phyloP scores from a whole-genome alignment of 2,329 filamentous ascomycete genomes.

The Cordyceps javanica region DNA sequence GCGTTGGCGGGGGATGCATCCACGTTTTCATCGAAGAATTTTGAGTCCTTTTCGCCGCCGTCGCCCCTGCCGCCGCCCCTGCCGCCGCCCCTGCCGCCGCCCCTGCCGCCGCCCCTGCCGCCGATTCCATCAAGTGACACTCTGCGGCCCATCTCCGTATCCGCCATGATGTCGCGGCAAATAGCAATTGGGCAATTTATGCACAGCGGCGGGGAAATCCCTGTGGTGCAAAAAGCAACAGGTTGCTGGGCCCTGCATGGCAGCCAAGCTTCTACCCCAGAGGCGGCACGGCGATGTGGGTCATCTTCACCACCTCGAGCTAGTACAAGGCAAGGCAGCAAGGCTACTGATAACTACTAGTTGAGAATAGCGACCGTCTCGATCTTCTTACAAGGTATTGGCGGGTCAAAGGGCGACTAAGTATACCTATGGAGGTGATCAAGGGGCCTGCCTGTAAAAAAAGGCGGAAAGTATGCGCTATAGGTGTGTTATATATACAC shows the following conservation, averaged over 20 bases:
- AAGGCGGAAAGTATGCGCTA: too few relatives aligned
- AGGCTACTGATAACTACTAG: background rate
- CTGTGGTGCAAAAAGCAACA: background rate
- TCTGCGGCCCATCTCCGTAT: background rate
- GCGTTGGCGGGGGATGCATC: background rate
- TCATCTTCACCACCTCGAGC: background rate
- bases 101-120: too few relatives aligned
- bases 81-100: too few relatives aligned
- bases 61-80: too few relatives aligned
- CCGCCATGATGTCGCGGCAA: background rate
- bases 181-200: background rate
- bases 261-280: background rate
- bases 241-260: too few relatives aligned
- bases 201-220: background rate
- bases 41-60: background rate
- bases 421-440: too few relatives aligned
- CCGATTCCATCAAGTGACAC: background rate
- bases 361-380: too few relatives aligned
- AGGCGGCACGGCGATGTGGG: background rate
- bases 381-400: too few relatives aligned
- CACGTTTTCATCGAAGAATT: background rate
- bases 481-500: too few relatives aligned
- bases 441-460: too few relatives aligned
- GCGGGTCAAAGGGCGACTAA: too few relatives aligned
- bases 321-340: too few relatives aligned